Percentiles rank a stretch among this genome's conserved stretches.
These are phyloP conservation scores for Boletus sp. DNA, from an alignment of 1,284 basidiomycete species.

Conservation along the genomic window DNA sequence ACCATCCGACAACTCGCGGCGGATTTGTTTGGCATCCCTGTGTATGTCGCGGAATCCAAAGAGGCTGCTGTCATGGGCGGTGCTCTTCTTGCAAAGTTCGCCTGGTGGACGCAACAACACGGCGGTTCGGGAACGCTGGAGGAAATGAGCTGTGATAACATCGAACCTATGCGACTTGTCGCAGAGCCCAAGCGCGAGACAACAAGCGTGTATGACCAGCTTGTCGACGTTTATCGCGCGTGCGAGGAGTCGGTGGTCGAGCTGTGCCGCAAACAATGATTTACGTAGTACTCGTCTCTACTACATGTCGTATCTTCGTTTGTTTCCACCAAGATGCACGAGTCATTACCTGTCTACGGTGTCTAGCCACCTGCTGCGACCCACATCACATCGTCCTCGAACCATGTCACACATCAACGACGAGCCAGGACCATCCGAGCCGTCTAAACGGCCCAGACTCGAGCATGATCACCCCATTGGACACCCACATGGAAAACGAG, in stretches of 20 bases:
- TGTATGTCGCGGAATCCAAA: conserved; percentile 56
- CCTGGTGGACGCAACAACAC: conserved; percentile 62
- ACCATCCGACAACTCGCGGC: conserved; percentile 78
- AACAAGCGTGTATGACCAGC: conserved; percentile 6
- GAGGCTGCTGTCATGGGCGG: conserved; percentile 76
- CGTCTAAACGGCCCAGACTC: conserved; percentile 19
- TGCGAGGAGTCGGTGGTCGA: conserved; percentile 12
- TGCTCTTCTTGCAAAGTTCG: conserved; percentile 68
- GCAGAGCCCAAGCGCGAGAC: conserved; percentile 7
- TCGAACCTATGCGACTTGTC: conserved; percentile 12
- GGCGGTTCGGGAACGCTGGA: conserved; percentile 31
- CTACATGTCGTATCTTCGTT: conserved; percentile 21
- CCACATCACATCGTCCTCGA: background rate
- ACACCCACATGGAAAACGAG: conserved; percentile 14
- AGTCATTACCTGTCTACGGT: background rate
- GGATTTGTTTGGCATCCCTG: conserved; percentile 59
- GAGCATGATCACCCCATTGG: too few species aligned
- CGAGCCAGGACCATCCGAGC: conserved; percentile 2
- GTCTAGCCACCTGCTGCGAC: background rate
- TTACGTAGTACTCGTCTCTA: background rate
- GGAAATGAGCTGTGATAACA: conserved; percentile 2
- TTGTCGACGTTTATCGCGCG: conserved; percentile 4
- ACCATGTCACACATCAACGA: conserved; percentile 16
- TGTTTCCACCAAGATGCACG: conserved; percentile 14
- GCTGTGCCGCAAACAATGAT: background rate